Base-by-base conservation (phyloP, 192 early-diverging fungal genomes). In the Coemansia sp. region DNA sequence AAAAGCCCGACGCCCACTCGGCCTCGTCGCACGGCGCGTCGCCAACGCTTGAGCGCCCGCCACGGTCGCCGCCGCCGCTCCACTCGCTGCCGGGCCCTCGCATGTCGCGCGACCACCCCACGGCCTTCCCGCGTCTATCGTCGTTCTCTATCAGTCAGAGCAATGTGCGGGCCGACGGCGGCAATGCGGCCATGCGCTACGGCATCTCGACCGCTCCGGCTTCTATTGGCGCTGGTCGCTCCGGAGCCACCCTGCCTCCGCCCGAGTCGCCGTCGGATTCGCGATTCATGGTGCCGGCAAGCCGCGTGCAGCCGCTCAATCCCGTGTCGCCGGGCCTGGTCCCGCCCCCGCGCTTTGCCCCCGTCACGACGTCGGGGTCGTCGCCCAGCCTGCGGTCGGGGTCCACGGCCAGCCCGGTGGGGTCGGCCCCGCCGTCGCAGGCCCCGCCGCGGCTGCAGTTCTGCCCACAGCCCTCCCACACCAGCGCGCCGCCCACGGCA, bases 111-210 rank as follows among this genome's bases (percentile, higher is more conserved):
- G 59, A 57, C 21, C 58, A 62, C 25, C 54, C 47, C 12, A 23
- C 67, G 33, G 31, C 51, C 6, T 71, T 71, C 38, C 67, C 67
- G 13, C 56, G 61, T n/a, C 51, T 71, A 21, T 54, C 60, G 45
- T 71, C 67, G 38, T 71, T 71, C 14, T 71, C 67, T 10, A 71
- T 71, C 30, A 71, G 61, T 42, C 67, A 71, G 33, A 71, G 61
- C 56, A 71, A 71, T 29, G 67, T 71, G 27, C 51, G 67, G 2
- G 44, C 67, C 5, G 67, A 71, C n/a, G n/a, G n/a, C n/a, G n/a
- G n/a, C 22, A n/a, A 13, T n/a, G 39, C 39, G 10, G 21, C 22
- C 2, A 7, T 42, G 25, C 8, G 39, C 11, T 7, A 20, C 12
- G 39, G 13, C 7, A 12, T 23, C 0, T 14, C 12, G 39, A 7